Percentiles rank a stretch among this genome's conserved stretches.
Evolutionary conservation across 176 grass and related monocot species (phyloP).

Genomic region (Aegilops tauschii): DNA sequence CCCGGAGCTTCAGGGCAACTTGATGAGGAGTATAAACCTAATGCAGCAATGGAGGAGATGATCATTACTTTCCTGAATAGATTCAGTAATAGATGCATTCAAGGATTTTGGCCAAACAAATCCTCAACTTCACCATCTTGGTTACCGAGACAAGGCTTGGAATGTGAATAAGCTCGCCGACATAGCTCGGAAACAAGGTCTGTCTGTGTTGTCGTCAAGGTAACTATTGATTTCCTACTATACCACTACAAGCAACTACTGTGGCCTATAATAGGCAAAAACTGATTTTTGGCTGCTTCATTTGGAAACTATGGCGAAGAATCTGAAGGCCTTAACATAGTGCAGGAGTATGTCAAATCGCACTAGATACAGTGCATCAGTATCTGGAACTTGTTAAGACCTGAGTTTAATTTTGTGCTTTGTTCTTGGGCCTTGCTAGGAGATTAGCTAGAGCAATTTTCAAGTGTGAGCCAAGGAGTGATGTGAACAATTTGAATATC

Average conservation of each 20-base stretch:
- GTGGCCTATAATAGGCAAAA: no score
- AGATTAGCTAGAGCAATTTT: no score
- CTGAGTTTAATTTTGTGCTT: no score
- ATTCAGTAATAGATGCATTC: constrained; percentile 92
- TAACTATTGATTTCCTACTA: no score
- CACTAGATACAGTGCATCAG: neutral
- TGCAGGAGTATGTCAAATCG: neutral
- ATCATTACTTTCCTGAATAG: constrained; percentile 71
- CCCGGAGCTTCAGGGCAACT: constrained; percentile 73
- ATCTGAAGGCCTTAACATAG: neutral
- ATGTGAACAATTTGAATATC: no score
- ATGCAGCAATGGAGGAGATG: constrained; percentile 99
- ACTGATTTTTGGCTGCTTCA: no score
- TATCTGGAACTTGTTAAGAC: no score
- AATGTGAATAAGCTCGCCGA: constrained; percentile 96
- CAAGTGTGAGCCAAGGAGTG: no score
- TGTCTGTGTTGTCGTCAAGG: constrained; percentile 29
- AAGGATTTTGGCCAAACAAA: constrained; percentile 84
- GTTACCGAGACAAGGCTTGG: constrained; percentile 92
- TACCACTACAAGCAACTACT: no score
- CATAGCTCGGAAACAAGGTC: constrained; percentile 85
- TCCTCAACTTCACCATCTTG: constrained; percentile 92
- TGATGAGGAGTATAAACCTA: constrained; percentile 96
- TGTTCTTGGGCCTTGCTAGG: no score
- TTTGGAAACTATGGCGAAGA: neutral